Base-by-base conservation (phyloP, 2,329 filamentous ascomycete genomes). In the Exophiala phaeomuriformis region DNA sequence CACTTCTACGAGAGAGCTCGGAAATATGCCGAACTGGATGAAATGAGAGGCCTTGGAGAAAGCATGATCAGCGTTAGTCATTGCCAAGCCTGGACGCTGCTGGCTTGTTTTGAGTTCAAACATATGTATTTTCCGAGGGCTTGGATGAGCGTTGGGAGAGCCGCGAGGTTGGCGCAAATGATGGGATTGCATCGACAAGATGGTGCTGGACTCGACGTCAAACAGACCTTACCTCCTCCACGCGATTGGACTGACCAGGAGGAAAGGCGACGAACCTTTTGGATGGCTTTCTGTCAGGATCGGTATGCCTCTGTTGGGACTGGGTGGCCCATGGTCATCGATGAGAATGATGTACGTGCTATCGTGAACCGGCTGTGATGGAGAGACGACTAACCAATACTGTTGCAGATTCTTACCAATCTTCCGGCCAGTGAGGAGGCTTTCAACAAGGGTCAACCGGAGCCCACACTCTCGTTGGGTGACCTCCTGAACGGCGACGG, bases 41-140 rank as follows among this genome's bases (percentile, higher is more conserved):
- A 94, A 68, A 84, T 96, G 75, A 93, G 88, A 67, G 90, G 91
- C 3, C 90, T 91, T 61, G 93, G 93, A 49, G 91, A 97, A 69
- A 79, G 84, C 61, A 86, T 94, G 67, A 86, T 96, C 61, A 91
- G 86, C 1, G 76, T 96, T 31, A 84, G 85, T 10, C 88, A 95
- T 68, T 87, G 85, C 47, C 93, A 98, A 68, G 82, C 88, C 1
- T 94, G 94, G 78, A 76, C 83, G 29, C 74, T 97, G 19, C 77
- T 94, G 45, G 81, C 84, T 4, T 83, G 80, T 0, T 96, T 95
- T 64, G 93, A 98, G 69, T 97, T 96, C 75, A 95, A 91, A 72
- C 86, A 88, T 79, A 95, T 97, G 88, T 94, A 90, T 68, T 97
- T 97, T 63, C 91, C 93, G 1, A 78, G 93, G 61, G 93, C 93